Conservation (phyloP, 2,329 filamentous ascomycete species). For the Aspergillus sp. region DNA sequence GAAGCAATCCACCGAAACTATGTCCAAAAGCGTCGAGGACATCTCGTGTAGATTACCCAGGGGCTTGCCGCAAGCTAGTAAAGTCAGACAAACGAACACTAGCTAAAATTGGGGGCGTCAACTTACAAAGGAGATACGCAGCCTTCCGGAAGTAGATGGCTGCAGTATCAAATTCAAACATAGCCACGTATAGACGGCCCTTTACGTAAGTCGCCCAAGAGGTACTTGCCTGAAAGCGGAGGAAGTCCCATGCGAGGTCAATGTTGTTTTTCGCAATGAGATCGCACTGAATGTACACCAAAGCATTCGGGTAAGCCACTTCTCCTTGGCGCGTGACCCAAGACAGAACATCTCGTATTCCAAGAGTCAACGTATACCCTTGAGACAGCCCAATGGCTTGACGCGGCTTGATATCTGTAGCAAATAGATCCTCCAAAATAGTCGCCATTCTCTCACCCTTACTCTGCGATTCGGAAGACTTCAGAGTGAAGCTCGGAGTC, state of each 20-base stretch:
- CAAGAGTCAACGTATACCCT: conserved; percentile 38
- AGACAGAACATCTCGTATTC: conserved; percentile 40
- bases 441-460: conserved; percentile 26
- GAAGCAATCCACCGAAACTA: conserved; percentile 64
- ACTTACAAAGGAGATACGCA: conserved; percentile 75
- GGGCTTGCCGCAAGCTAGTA: conserved; percentile 38
- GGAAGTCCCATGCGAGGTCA: conserved; percentile 60
- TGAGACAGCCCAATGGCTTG: conserved; percentile 35
- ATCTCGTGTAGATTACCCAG: conserved; percentile 41
- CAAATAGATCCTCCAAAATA: conserved; percentile 42
- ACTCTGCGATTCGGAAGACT: conserved; percentile 14
- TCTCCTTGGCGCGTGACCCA: conserved; percentile 50
- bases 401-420: conserved; percentile 39
- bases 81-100: conserved; percentile 13
- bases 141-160: conserved; percentile 75
- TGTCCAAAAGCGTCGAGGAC: conserved; percentile 63
- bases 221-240: conserved; percentile 58
- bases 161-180: conserved; percentile 69
- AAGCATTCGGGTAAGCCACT: conserved; percentile 51
- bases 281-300: conserved; percentile 66
- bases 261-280: conserved; percentile 64
- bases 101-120: neutral
- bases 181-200: conserved; percentile 70
- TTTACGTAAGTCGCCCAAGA: conserved; percentile 72
- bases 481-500: conserved; percentile 19